Conservation (phyloP, 495 filamentous ascomycete species). For the Diplogelasinospora grovesii region DNA sequence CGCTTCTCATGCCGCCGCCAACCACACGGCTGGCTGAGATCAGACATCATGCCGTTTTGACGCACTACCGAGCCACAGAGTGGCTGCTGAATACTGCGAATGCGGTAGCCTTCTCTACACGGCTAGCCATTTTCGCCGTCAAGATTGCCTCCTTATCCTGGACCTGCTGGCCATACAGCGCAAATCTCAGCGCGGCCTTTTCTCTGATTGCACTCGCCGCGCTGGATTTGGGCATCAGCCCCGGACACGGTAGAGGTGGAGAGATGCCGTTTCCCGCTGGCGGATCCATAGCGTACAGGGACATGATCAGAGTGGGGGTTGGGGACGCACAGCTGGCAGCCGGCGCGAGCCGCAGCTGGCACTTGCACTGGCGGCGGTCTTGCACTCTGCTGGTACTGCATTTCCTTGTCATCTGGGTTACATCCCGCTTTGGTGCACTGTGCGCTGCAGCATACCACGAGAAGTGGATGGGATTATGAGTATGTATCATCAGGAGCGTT, state of each 20-base stretch:
- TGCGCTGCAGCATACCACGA: constrained; percentile 27
- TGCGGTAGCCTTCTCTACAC: constrained; percentile 20
- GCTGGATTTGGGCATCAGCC: constrained; percentile 32
- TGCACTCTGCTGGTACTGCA: constrained; percentile 31
- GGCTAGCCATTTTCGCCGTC: constrained; percentile 28
- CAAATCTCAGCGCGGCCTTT: constrained; percentile 24
- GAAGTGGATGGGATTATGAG: constrained; percentile 33
- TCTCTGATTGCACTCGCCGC: constrained; percentile 32
- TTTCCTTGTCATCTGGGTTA: constrained; percentile 30
- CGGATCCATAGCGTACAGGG: constrained; percentile 1
- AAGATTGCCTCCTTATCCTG: constrained; percentile 37
- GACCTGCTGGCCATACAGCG: constrained; percentile 40
- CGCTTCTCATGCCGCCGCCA: constrained; percentile 56
- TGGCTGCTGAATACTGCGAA: constrained; percentile 18
- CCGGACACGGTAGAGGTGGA: constrained; percentile 6
- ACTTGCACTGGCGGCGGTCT: constrained; percentile 31
- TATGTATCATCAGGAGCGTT: no score
- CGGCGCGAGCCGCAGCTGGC: constrained; percentile 16
- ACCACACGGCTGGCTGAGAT: constrained; percentile 31
- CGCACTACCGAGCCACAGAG: constrained; percentile 17
- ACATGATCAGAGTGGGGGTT: constrained; percentile 5
- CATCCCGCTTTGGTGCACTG: constrained; percentile 27
- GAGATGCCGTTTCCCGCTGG: constrained; percentile 4
- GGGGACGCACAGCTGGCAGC: constrained; percentile 3
- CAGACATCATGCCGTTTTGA: constrained; percentile 25